Base-by-base conservation (phyloP, 2,329 filamentous ascomycete genomes). In the Balansia obtecta region DNA sequence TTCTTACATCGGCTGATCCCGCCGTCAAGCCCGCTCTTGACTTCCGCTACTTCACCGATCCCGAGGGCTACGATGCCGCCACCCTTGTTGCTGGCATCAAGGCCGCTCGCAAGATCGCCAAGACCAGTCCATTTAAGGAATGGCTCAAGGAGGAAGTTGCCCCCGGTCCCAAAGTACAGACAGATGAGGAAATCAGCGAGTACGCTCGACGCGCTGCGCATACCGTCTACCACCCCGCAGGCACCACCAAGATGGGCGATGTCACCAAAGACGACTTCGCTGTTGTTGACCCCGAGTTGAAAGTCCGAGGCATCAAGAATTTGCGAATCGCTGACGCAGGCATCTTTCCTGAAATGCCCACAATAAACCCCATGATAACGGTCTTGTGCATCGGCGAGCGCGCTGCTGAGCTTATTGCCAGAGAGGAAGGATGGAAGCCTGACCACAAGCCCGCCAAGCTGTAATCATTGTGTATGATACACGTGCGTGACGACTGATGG, bases 221-320 rank as follows among this genome's bases (percentile, higher is more conserved):
- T 67, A 95, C 88, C 1, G 88, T 95, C 32, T 95, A 95, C 69
- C 88, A 95, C 68, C 88, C 88, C 0, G 85, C 86, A 12, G 88
- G 88, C 48, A 95, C 88, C 16, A 93, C 88, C 50, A 89, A 89
- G 75, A 95, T 95, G 88, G 88, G 88, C 34, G 82, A 90, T 61
- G 68, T 85, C 5, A 66, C 65, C 50, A 77, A 71, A 49, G 86
- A 94, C 63, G 69, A 77, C 46, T 69, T 83, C 64, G 88, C 87
- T 5, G 89, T 95, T 18, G 88, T 94, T n/a, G 85, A 93, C 62
- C 75, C 77, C 27, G 73, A 83, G 62, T 68, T 95, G 54, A 84
- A 79, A 69, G 72, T 95, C 32, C 74, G 80, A 30, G 88, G 86
- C 0, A 68, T 94, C 55, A 79, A 81, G 71, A 80, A 79, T 32